These are phyloP conservation scores for Aegle marmelos DNA, from an alignment of 345 rosid genomes.

Conservation along the genomic window DNA sequence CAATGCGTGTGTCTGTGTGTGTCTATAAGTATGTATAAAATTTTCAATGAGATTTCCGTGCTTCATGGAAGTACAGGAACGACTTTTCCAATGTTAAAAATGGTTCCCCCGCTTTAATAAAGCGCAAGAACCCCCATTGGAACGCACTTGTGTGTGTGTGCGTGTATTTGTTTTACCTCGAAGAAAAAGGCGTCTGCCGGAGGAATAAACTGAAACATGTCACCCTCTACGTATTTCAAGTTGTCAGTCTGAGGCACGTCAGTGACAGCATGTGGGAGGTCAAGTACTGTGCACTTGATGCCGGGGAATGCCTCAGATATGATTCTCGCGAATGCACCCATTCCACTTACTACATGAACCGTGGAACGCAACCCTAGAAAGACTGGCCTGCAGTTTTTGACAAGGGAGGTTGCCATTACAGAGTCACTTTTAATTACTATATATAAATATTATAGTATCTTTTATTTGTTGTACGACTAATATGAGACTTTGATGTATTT, in stretches of 20 bases:
- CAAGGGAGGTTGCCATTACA: background rate
- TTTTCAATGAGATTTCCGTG: too few relatives aligned
- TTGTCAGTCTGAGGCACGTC: constrained; percentile 1
- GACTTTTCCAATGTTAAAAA: too few relatives aligned
- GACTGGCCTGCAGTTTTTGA: constrained; percentile 9
- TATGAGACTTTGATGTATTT: too few relatives aligned
- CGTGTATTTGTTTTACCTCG: background rate
- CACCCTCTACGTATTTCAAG: constrained; percentile 15
- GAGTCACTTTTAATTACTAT: constrained; percentile 14
- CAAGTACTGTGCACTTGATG: constrained; percentile 15
- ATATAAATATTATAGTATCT: too few relatives aligned
- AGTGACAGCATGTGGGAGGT: constrained; percentile 21
- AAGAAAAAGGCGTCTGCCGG: constrained; percentile 7
- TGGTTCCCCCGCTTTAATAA: too few relatives aligned
- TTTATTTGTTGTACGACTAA: too few relatives aligned
- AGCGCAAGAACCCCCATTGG: background rate
- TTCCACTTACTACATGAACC: constrained; percentile 30
- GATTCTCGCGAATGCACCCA: constrained; percentile 14
- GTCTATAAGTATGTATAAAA: too few relatives aligned
- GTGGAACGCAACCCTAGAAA: constrained; percentile 18
- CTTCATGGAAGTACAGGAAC: too few relatives aligned
- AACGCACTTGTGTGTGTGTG: too few relatives aligned
- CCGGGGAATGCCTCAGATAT: constrained; percentile 14
- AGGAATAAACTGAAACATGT: constrained; percentile 23
- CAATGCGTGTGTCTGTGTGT: too few relatives aligned